Evolutionary conservation across 805 yeast species (phyloP).

Genomic region (Cyberlindnera mycetangii): DNA sequence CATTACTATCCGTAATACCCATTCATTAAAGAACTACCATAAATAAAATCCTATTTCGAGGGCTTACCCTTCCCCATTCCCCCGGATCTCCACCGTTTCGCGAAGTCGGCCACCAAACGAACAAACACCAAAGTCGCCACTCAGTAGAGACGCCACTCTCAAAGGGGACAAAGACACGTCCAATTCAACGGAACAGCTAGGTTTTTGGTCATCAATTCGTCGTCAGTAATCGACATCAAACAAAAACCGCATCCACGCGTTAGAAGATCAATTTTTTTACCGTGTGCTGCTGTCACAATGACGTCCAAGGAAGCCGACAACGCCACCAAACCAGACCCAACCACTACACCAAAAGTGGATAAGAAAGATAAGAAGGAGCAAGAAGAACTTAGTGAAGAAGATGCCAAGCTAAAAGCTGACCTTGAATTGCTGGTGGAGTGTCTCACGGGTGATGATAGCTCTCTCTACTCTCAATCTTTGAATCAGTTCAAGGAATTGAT

Average conservation of each 20-base stretch:
- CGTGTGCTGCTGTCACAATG: conserved; percentile 6
- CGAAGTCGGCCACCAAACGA: background rate
- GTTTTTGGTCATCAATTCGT: background rate
- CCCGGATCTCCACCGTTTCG: background rate
- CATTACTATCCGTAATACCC: no score
- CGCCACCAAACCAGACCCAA: conserved; percentile 27
- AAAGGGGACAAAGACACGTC: background rate
- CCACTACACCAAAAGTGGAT: conserved; percentile 11
- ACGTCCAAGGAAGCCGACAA: conserved; percentile 19
- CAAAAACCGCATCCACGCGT: background rate
- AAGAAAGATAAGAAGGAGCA: conserved; percentile 36
- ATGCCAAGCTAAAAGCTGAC: conserved; percentile 80
- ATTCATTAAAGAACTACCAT: no score
- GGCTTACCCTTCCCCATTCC: no score
- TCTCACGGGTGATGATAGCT: conserved; percentile 49
- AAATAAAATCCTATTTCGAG: no score
- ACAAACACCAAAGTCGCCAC: background rate
- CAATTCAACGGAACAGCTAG: background rate
- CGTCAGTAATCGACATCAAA: background rate
- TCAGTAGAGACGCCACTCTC: background rate
- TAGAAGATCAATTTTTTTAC: no score
- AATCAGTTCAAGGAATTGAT: conserved; percentile 71
- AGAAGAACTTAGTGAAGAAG: conserved; percentile 93
- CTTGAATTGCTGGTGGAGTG: conserved; percentile 85
- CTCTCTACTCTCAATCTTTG: conserved; percentile 57